Evolutionary conservation across 495 filamentous ascomycete genomes (phyloP).

Genomic region (Penicillium antarcticum): DNA sequence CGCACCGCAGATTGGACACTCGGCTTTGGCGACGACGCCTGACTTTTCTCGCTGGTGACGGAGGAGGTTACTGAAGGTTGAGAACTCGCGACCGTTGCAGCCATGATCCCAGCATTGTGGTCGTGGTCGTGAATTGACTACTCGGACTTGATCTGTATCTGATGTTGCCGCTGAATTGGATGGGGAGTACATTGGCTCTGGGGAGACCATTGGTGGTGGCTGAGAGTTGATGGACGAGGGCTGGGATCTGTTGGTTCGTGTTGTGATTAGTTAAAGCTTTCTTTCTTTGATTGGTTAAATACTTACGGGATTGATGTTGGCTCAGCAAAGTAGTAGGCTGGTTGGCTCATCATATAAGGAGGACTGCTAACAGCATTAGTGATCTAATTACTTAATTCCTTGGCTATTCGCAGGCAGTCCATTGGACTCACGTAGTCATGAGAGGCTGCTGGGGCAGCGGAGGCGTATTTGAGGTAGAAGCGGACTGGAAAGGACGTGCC

Average conservation of each 20-base stretch:
- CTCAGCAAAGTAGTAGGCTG: conserved; percentile 21
- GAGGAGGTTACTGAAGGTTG: conserved; percentile 91
- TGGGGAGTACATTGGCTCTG: conserved; percentile 31
- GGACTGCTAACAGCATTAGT: conserved; percentile 1
- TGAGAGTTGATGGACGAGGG: conserved; percentile 26
- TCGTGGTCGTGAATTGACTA: conserved; percentile 74
- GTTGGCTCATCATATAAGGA: conserved; percentile 25
- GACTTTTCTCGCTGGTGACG: conserved; percentile 93
- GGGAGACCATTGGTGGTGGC: conserved; percentile 23
- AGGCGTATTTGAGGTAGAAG: conserved; percentile 2
- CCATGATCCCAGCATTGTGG: conserved; percentile 96
- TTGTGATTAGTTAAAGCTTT: neutral
- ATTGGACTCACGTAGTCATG: conserved; percentile 21
- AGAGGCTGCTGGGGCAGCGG: conserved; percentile 15
- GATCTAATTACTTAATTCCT: neutral
- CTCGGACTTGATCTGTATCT: conserved; percentile 54
- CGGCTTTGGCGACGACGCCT: conserved; percentile 79
- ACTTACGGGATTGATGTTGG: conserved; percentile 19
- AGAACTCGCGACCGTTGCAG: conserved; percentile 91
- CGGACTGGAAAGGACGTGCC: conserved; percentile 13
- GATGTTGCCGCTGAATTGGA: conserved; percentile 26
- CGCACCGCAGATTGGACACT: conserved; percentile 82
- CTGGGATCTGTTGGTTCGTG: conserved; percentile 12
- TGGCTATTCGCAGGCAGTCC: neutral
- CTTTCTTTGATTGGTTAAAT: neutral